Evolutionary conservation across 768 basidiomycete genomes (phyloP).

Genomic region (Mycena epipterygia): DNA sequence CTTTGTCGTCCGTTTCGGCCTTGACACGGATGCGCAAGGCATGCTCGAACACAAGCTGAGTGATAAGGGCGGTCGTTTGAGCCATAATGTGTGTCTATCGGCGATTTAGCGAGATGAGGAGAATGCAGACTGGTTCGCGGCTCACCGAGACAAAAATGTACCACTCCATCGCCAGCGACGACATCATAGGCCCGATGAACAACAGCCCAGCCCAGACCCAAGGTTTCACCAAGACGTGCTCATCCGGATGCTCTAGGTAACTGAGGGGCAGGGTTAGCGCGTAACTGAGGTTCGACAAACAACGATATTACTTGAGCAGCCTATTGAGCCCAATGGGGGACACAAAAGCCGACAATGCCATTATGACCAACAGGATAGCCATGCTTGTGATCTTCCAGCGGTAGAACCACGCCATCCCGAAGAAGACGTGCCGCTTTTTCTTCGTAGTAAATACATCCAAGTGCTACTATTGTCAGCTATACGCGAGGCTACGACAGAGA

Average conservation of each 20-base stretch:
- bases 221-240: conserved; percentile 64
- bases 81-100: conserved; percentile 58
- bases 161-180: conserved; percentile 63
- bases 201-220: conserved; percentile 79
- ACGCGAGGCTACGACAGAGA: conserved; percentile 34
- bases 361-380: conserved; percentile 43
- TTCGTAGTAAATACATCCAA: conserved; percentile 27
- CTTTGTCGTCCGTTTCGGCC: conserved; percentile 46
- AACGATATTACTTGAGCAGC: conserved; percentile 56
- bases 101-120: conserved; percentile 50
- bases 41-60: conserved; percentile 59
- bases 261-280: conserved; percentile 44
- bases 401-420: conserved; percentile 57
- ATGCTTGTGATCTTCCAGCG: conserved; percentile 40
- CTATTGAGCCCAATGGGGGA: conserved; percentile 58
- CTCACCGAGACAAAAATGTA: conserved; percentile 64
- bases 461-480: conserved; percentile 6
- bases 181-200: conserved; percentile 61
- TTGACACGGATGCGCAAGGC: conserved; percentile 76
- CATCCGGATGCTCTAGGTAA: conserved; percentile 69
- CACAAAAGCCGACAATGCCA: conserved; percentile 45
- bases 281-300: neutral
- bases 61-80: conserved; percentile 59
- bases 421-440: conserved; percentile 47
- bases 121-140: neutral